phyloP scores from a whole-genome alignment of 805 yeast species.

The Ogataea neopini region DNA sequence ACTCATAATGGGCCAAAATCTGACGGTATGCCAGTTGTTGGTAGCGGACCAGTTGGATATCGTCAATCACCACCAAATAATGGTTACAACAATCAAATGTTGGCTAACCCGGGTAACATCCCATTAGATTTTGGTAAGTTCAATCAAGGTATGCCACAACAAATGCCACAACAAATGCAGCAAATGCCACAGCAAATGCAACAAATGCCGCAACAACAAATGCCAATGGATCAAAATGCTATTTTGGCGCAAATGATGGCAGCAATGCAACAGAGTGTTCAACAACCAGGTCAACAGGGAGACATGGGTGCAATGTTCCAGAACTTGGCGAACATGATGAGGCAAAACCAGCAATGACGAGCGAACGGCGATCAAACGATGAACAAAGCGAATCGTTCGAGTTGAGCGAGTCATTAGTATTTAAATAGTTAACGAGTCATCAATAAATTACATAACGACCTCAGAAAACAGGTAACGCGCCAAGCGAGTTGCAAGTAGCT shows the following conservation, averaged over 20 bases:
- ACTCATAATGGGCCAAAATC: slow-evolving; percentile 85
- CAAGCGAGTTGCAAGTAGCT: too few species aligned
- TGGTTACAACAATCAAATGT: slow-evolving; percentile 14
- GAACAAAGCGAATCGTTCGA: background rate
- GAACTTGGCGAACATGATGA: slow-evolving; percentile 38
- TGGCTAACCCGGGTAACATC: slow-evolving; percentile 25
- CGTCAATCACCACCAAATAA: slow-evolving; percentile 16
- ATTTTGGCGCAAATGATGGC: slow-evolving; percentile 38
- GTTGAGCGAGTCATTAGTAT: background rate
- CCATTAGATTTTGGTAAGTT: slow-evolving; percentile 26
- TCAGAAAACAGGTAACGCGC: too few species aligned
- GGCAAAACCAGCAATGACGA: slow-evolving; percentile 28
- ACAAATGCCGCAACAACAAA: slow-evolving; percentile 15
- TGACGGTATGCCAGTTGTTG: slow-evolving; percentile 36
- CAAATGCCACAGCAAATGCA: slow-evolving; percentile 14
- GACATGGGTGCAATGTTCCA: slow-evolving; percentile 39
- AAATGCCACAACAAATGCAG: slow-evolving; percentile 11
- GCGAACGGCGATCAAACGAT: too few species aligned
- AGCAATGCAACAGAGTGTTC: slow-evolving; percentile 32
- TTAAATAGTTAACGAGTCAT: background rate
- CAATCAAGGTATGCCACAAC: slow-evolving; percentile 10
- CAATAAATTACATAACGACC: background rate
- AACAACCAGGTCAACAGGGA: slow-evolving; percentile 26
- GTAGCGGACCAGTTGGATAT: slow-evolving; percentile 11
- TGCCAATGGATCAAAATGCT: slow-evolving; percentile 27